Evolutionary conservation across 176 grass and related monocot genomes (phyloP), one percentile per base, ranked within the genome.

Genomic region (Aegilops speltoides): DNA sequence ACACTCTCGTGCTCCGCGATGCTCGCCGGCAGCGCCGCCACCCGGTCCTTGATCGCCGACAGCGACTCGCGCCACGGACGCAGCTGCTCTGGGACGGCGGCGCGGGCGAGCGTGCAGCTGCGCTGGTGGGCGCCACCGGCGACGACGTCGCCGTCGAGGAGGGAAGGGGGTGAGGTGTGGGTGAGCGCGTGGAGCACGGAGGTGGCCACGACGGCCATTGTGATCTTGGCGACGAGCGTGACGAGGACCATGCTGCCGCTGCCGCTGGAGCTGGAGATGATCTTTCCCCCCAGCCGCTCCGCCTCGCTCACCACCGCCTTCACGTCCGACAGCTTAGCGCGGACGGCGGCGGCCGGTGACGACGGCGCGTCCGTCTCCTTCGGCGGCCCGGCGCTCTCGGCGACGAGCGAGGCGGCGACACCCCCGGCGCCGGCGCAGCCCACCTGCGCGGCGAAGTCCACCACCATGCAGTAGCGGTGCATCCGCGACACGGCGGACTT

Each of bases 161-260:
- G 34, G 81, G 79, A 16, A 24, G 90, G 7, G 40, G 43, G 86
- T 9, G 92, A 87, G 8, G 45, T 20, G 73, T 76, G 43, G 66
- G 72, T 73, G 8, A 96, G 87, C 7, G 94, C 94, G 70, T 89
- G 86, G 41, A 94, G 78, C 8, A 98, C 86, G 77, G 94, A 86
- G 66, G 90, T 89, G 37, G 88, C 92, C 43, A 98, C 62, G 45
- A 89, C 12, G 43, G 89, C 60, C 84, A 92, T 93, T 2, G 91
- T 95, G 73, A 94, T 90, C 84, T 88, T 98, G 80, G 96, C 91
- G 33, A 92, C 89, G 56, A 98, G 86, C 89, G 91, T 90, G 73
- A 89, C 88, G 45, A 98, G 78, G n/a, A 81, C 78, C 81, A 93
- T 76, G 28, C 68, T 61, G 14, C 56, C 22, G 75, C 31, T n/a